These are phyloP conservation scores for Ceratobasidium sp. DNA, from an alignment of 1,284 basidiomycete genomes.

Conservation along the genomic window DNA sequence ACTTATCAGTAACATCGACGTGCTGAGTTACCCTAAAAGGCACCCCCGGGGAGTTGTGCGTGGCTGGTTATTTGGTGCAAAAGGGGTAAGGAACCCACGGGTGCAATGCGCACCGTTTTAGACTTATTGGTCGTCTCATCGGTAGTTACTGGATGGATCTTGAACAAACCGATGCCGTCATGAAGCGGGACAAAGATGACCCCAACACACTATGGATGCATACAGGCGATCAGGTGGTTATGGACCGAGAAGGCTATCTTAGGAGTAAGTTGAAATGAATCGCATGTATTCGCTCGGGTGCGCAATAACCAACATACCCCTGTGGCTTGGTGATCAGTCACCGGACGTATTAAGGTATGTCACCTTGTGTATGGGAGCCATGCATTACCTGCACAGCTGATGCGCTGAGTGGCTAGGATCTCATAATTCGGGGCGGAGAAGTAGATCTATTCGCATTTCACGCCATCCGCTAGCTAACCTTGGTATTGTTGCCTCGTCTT, in stretches of 20 bases:
- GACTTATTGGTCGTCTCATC: not conserved
- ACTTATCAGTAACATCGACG: not conserved
- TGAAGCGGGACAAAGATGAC: conserved; percentile 66
- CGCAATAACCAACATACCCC: not conserved
- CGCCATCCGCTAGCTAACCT: not conserved
- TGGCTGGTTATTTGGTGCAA: conserved; percentile 82
- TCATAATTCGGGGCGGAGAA: conserved; percentile 91
- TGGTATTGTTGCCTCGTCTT: not conserved
- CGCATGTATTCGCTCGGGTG: not conserved
- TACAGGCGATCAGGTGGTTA: conserved; percentile 84
- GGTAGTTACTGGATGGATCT: conserved; percentile 82
- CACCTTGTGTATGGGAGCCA: not conserved
- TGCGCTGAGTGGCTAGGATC: conserved; percentile 65
- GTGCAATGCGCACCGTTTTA: conserved; percentile 47
- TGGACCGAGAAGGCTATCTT: conserved; percentile 87
- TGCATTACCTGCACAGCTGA: conserved; percentile 9
- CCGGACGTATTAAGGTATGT: conserved; percentile 77
- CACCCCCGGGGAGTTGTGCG: conserved; percentile 77
- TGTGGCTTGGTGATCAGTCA: conserved; percentile 63
- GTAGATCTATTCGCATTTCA: conserved; percentile 55
- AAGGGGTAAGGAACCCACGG: conserved; percentile 66
- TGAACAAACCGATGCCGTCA: conserved; percentile 73
- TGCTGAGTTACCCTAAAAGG: conserved; percentile 40
- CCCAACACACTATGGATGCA: conserved; percentile 81
- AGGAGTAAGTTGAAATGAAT: conserved; percentile 61